Percentiles rank a stretch among this genome's conserved stretches.
These are phyloP conservation scores for Smittium culicis DNA, from an alignment of 371 early-diverging fungal species.

Conservation along the genomic window DNA sequence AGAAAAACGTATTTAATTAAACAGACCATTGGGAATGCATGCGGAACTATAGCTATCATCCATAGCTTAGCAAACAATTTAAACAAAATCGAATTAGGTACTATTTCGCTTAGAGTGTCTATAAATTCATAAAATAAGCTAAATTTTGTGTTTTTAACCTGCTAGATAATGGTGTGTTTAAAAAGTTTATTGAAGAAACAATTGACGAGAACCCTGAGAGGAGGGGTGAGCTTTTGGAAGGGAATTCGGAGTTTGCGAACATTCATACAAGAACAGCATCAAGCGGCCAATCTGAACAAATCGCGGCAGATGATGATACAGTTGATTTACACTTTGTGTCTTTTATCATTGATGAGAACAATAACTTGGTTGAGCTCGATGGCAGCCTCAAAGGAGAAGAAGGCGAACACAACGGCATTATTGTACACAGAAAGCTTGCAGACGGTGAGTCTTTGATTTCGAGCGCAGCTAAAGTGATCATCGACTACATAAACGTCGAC, in stretches of 20 bases:
- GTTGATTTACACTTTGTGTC: slow-evolving; percentile 74
- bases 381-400: not conserved
- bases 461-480: not conserved
- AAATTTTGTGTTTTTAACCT: not conserved
- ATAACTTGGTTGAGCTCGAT: not conserved
- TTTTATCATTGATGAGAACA: slow-evolving; percentile 35
- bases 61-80: slow-evolving; percentile 55
- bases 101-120: not conserved
- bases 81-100: slow-evolving; percentile 26
- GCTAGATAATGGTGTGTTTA: slow-evolving; percentile 40
- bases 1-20: slow-evolving; percentile 39
- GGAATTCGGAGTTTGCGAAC: slow-evolving; percentile 37
- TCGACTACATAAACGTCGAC: not conserved
- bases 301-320: slow-evolving; percentile 42
- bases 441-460: not conserved
- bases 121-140: not conserved
- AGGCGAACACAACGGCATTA: not conserved
- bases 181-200: slow-evolving; percentile 44
- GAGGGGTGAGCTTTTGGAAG: slow-evolving; percentile 53
- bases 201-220: slow-evolving; percentile 46
- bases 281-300: slow-evolving; percentile 70
- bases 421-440: not conserved
- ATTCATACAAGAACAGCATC: slow-evolving; percentile 45
- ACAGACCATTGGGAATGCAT: slow-evolving; percentile 87
- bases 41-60: slow-evolving; percentile 72